These are phyloP conservation scores for Isatis lusitanica DNA, from an alignment of 441 rosid species.

Conservation along the genomic window DNA sequence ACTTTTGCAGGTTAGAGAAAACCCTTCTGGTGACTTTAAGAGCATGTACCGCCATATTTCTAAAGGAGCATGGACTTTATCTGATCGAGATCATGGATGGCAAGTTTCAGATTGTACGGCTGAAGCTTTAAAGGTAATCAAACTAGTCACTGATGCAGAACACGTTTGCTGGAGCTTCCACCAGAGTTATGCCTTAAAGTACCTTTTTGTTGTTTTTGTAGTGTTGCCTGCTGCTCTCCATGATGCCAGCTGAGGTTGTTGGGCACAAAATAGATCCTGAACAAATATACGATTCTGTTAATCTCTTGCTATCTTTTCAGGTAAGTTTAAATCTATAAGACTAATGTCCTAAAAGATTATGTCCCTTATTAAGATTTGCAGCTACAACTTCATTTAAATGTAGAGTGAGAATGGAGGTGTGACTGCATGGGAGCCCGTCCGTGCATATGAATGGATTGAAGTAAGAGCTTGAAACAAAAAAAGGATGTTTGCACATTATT, in stretches of 20 bases:
- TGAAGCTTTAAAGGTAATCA: conserved; percentile 53
- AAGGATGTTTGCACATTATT: background rate
- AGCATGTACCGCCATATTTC: conserved; percentile 59
- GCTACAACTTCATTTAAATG: background rate
- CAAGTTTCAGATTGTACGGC: conserved; percentile 71
- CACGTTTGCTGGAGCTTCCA: background rate
- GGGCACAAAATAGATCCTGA: conserved; percentile 62
- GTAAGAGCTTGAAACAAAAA: conserved; percentile 35
- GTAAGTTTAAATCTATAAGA: conserved; percentile 27
- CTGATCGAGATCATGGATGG: conserved; percentile 66
- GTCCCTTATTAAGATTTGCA: background rate
- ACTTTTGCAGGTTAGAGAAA: conserved; percentile 47
- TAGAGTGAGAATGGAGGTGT: conserved; percentile 42
- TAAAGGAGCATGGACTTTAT: conserved; percentile 64
- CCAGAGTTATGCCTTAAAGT: background rate
- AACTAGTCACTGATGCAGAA: background rate
- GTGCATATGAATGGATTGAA: conserved; percentile 60
- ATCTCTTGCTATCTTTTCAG: conserved; percentile 61
- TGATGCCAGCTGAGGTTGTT: conserved; percentile 63
- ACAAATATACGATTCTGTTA: conserved; percentile 60
- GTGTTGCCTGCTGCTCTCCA: conserved; percentile 73
- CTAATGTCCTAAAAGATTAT: background rate
- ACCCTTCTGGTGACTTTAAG: conserved; percentile 54
- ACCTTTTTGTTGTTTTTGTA: conserved; percentile 23
- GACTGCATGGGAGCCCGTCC: conserved; percentile 66